These are phyloP conservation scores for Singerocomus inundabilis DNA, from an alignment of 1,284 basidiomycete genomes.

Conservation along the genomic window DNA sequence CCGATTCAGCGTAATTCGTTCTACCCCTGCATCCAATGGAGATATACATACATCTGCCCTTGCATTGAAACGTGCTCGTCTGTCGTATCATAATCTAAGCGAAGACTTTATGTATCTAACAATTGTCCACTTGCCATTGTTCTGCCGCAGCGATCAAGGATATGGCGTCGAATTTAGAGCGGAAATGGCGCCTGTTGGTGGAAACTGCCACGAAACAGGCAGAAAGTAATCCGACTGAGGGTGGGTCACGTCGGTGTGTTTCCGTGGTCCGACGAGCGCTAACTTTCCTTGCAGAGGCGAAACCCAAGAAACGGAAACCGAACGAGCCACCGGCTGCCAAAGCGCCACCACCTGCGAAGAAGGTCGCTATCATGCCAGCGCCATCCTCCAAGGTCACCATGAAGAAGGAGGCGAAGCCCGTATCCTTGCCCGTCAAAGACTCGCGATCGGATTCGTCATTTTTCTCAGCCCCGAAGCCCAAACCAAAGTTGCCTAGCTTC, in stretches of 20 bases:
- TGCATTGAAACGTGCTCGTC: slow-evolving; percentile 27
- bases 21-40: slow-evolving; percentile 23
- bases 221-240: slow-evolving; percentile 55
- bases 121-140: slow-evolving; percentile 40
- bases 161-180: slow-evolving; percentile 82
- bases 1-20: slow-evolving; percentile 20
- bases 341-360: slow-evolving; percentile 60
- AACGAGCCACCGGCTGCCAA: slow-evolving; percentile 48
- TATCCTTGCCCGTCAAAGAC: slow-evolving; percentile 55
- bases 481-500: slow-evolving; percentile 75
- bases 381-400: slow-evolving; percentile 32
- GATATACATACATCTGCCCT: slow-evolving; percentile 30
- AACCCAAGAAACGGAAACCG: slow-evolving; percentile 71
- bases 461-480: slow-evolving; percentile 81
- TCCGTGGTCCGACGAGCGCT: slow-evolving; percentile 27
- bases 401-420: slow-evolving; percentile 47
- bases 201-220: slow-evolving; percentile 42
- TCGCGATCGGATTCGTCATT: slow-evolving; percentile 81
- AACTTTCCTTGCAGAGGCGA: slow-evolving; percentile 43
- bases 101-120: slow-evolving; percentile 70
- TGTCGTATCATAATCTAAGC: slow-evolving; percentile 39
- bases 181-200: slow-evolving; percentile 70
- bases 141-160: slow-evolving; percentile 77
- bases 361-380: slow-evolving; percentile 48
- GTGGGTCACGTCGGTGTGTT: slow-evolving; percentile 63